Conservation (phyloP, 2,329 filamentous ascomycete species). For the Bipolaris cookei region DNA sequence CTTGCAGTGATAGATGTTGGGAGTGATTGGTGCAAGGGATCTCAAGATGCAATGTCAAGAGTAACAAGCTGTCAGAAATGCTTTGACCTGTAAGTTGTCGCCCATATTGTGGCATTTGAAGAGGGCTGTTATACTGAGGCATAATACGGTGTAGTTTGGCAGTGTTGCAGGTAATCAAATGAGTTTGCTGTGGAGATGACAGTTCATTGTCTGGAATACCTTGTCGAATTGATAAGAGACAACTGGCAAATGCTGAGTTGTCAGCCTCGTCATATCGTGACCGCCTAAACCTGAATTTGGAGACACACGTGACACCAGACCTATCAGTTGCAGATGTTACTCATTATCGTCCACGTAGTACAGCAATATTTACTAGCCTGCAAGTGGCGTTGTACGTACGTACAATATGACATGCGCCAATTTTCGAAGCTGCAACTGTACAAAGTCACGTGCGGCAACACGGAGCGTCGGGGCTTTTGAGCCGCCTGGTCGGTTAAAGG, state of each 20-base stretch:
- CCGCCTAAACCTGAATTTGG: neutral
- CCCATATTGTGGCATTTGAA: neutral
- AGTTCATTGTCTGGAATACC: neutral
- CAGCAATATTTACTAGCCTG: neutral
- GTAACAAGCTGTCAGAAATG: neutral
- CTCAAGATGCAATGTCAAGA: neutral
- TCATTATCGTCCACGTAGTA: no score
- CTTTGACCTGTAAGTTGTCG: neutral
- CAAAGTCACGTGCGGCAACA: constrained; percentile 12
- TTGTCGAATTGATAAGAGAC: neutral
- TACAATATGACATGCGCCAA: neutral
- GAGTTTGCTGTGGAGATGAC: neutral
- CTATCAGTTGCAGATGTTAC: neutral
- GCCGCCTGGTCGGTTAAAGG: neutral
- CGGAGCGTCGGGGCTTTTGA: constrained; percentile 4
- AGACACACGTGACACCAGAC: neutral
- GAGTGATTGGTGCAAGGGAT: neutral
- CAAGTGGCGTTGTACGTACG: neutral
- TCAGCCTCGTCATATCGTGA: neutral
- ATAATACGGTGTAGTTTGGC: no score
- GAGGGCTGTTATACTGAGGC: neutral
- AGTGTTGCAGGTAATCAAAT: neutral
- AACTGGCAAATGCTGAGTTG: neutral
- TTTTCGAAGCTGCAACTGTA: neutral
- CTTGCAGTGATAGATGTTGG: neutral